A percentile compares a stretch with the other conserved stretches of the same genome.
Evolutionary conservation across 371 early-diverging fungal species (phyloP).

Genomic region (Apophysomyces ossiformis): DNA sequence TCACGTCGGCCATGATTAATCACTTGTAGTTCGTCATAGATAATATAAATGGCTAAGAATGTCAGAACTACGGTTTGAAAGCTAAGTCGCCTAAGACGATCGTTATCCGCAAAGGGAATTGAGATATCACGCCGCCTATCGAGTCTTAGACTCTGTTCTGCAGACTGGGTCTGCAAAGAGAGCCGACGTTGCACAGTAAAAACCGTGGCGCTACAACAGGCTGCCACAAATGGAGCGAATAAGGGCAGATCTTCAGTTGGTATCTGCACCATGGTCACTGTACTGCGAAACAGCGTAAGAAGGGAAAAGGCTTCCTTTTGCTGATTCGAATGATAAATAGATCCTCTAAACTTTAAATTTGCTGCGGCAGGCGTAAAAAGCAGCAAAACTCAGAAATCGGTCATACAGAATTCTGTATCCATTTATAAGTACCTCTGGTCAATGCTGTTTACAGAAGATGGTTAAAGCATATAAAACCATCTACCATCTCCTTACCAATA

Average conservation of each 20-base stretch:
- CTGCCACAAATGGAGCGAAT: conserved; percentile 1
- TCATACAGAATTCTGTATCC: not conserved
- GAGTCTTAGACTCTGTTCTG: conserved; percentile 8
- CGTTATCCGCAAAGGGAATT: conserved; percentile 26
- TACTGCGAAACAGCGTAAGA: conserved; percentile 1
- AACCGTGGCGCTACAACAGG: conserved; percentile 20
- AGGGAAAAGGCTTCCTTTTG: not conserved
- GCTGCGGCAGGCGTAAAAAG: conserved; percentile 1
- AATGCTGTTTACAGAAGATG: too few species aligned
- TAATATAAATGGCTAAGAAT: conserved; percentile 10
- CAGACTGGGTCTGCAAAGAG: conserved; percentile 9
- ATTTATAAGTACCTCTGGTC: not conserved
- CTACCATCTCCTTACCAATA: too few species aligned
- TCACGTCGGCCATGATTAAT: conserved; percentile 2
- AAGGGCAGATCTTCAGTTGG: conserved; percentile 21
- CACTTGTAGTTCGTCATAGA: conserved; percentile 15
- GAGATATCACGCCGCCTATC: conserved; percentile 25
- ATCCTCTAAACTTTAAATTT: not conserved
- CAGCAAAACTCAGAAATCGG: not conserved
- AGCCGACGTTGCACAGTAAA: conserved; percentile 22
- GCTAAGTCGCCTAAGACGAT: conserved; percentile 22
- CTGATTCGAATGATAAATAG: not conserved
- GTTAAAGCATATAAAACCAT: too few species aligned
- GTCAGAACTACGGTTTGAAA: conserved; percentile 18
- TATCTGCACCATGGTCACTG: not conserved